Evolutionary conservation across 495 filamentous ascomycete species (phyloP).

Genomic region (Penicillium taxi): DNA sequence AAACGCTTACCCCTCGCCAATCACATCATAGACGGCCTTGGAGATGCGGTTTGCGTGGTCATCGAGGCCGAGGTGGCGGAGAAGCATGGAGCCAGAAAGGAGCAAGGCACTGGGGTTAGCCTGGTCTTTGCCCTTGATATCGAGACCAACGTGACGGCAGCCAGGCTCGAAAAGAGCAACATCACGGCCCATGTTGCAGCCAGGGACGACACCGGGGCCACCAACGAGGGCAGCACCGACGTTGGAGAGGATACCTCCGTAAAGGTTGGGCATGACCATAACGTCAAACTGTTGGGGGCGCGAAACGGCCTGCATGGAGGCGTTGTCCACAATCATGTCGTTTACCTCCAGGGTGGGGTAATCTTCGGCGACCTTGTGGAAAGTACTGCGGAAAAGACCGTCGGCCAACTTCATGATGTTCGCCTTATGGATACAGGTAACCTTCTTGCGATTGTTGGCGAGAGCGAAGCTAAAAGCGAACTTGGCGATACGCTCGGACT

Average conservation of each 20-base stretch:
- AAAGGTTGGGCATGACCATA: constrained; percentile 99
- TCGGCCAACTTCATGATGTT: constrained; percentile 99
- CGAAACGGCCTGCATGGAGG: constrained; percentile 96
- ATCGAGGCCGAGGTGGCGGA: constrained; percentile 91
- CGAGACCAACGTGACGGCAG: constrained; percentile 95
- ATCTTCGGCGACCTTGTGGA: constrained; percentile 84
- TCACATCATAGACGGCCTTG: constrained; percentile 94
- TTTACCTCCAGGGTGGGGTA: constrained; percentile 89
- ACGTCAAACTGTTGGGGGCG: constrained; percentile 97
- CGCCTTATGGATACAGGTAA: constrained; percentile 98
- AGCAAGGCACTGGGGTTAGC: constrained; percentile 96
- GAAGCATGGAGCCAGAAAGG: constrained; percentile 89
- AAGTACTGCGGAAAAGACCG: constrained; percentile 94
- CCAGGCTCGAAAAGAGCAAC: constrained; percentile 98
- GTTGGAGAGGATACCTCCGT: constrained; percentile 98
- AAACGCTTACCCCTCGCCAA: constrained; percentile 74
- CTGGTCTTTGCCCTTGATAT: constrained; percentile 98
- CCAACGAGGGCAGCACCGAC: constrained; percentile 98
- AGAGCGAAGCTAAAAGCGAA: constrained; percentile 97
- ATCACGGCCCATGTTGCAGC: constrained; percentile 98
- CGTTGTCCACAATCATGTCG: constrained; percentile 99
- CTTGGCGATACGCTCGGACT: constrained; percentile 97
- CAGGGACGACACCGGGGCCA: constrained; percentile 92
- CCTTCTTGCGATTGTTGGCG: constrained; percentile 96
- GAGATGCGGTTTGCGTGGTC: constrained; percentile 97